Evolutionary conservation across 2,329 filamentous ascomycete genomes (phyloP), one percentile per base, ranked within the genome.

Genomic region (Metarhizium brunneum): DNA sequence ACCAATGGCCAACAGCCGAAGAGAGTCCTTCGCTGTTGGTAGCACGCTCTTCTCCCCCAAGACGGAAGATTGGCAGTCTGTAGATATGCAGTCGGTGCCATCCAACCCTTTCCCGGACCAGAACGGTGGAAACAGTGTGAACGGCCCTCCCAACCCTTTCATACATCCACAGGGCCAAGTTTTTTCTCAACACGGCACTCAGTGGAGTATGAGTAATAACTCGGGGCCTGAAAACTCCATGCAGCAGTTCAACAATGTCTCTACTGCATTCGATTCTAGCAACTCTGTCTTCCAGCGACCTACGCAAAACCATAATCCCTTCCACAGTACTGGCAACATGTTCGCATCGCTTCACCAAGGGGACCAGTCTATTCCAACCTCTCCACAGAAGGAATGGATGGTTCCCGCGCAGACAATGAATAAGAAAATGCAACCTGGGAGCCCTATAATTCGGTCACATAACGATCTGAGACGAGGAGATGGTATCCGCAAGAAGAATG

Each of bases 401-500:
- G 68, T 70, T 55, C 69, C 69, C 70, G 72, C 73, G 57, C 76
- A 79, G 61, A 69, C 73, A 52, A 73, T 80, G 69, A 72, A 73
- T 58, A 84, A 84, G 73, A 78, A 81, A 63, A 84, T 87, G 78
- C 79, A 74, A 38, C 81, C 84, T 47, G 82, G 82, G 68, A 92
- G 83, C 71, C 83, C 88, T 32, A 77, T 81, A 55, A 81, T 87
- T 71, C 83, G 84, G 67, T 87, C 82, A 63, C 87, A 88, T 74
- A 90, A 91, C 59, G 86, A 92, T 55, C 77, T 89, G 70, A 80
- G 84, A 59, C 82, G 89, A 63, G 85, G 90, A 56, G 91, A 95
- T 64, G 90, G 94, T 59, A 95, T 97, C 71, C 84, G 94, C 66
- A 99, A 99, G 85, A 97, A 97, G 87, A 99, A 97, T 68, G 91